Base-by-base conservation (phyloP, 768 basidiomycete species). In the Tylopilus rubrobrunneus region DNA sequence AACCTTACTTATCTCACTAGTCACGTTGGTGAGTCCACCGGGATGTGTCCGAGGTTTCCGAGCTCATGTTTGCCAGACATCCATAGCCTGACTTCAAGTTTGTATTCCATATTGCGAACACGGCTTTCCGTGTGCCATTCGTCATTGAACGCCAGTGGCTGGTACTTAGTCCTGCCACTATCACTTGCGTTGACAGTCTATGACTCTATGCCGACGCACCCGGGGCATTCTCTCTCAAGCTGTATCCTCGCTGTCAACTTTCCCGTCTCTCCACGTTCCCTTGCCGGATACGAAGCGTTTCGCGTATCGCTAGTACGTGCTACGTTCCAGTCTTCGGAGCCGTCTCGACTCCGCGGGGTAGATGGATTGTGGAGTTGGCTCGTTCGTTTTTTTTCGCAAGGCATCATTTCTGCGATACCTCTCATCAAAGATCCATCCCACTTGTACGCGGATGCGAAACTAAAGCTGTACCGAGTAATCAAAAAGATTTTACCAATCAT, bases 311-410 rank as follows among this genome's bases (percentile, higher is more conserved):
- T 99, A 72, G 96, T 97, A 47, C 53, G 80, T 70, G 65, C 50
- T 19, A 31, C 25, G n/a, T 28, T 11, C 15, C 10, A 41, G 10
- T 46, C 2, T 46, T 25, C 28, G 27, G 46, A 41, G 5, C 31
- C 33, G 17, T 25, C 42, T 48, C 47, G 31, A 57, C 48, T 10
- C 42, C 45, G 50, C 40, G 9, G 51, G 17, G 31, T 56, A 99
- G 96, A 99, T 98, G 97, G 97, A 99, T 65, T 71, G 94, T 12
- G 97, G 97, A 11, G 96, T 98, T 2, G 97, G 97, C 12, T 93
- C 95, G 1, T 98, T 99, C 59, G 92, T 98, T 12, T 98, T 12
- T 98, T 97, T 68, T 94, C 96, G 0, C 89, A 95, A 66, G 97
- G 97, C 21, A 69, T 99, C 41, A 84, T 94, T 6, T 93, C 93